These are phyloP conservation scores for Zelopaecilomyces penicillatus DNA, from an alignment of 2,329 filamentous ascomycete species.

Conservation along the genomic window DNA sequence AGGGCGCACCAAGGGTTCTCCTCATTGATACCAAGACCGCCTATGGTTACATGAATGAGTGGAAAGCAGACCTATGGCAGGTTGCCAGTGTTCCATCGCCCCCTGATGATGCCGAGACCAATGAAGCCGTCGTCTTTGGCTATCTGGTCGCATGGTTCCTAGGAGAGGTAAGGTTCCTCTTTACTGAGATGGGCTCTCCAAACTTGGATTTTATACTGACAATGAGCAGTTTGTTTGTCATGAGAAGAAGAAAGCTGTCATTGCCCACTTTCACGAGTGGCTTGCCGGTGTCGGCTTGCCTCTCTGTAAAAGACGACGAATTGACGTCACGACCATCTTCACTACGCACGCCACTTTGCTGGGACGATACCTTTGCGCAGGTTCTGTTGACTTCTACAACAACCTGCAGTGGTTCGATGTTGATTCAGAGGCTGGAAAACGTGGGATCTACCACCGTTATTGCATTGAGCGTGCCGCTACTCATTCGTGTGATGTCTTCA, in stretches of 20 bases:
- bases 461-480: conserved; percentile 93
- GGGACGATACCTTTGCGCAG: conserved; percentile 91
- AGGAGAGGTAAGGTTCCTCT: conserved; percentile 64
- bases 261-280: conserved; percentile 99
- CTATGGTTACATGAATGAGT: conserved; percentile 86
- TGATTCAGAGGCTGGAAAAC: conserved; percentile 92
- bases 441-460: conserved; percentile 96
- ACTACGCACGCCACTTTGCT: conserved; percentile 95
- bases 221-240: conserved; percentile 73
- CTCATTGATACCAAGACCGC: conserved; percentile 93
- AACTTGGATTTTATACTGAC: conserved; percentile 8
- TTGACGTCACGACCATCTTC: conserved; percentile 96
- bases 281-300: conserved; percentile 88
- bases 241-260: conserved; percentile 84
- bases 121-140: conserved; percentile 94
- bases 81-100: conserved; percentile 89
- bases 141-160: conserved; percentile 98
- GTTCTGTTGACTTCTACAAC: conserved; percentile 98
- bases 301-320: conserved; percentile 84
- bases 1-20: conserved; percentile 86
- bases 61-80: conserved; percentile 95
- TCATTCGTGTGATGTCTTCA: conserved; percentile 93
- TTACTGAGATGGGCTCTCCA: background rate
- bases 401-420: conserved; percentile 96
- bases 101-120: conserved; percentile 85